These are phyloP conservation scores for Verticillium zaregamsianum DNA, from an alignment of 2,329 filamentous ascomycete genomes.

Conservation along the genomic window DNA sequence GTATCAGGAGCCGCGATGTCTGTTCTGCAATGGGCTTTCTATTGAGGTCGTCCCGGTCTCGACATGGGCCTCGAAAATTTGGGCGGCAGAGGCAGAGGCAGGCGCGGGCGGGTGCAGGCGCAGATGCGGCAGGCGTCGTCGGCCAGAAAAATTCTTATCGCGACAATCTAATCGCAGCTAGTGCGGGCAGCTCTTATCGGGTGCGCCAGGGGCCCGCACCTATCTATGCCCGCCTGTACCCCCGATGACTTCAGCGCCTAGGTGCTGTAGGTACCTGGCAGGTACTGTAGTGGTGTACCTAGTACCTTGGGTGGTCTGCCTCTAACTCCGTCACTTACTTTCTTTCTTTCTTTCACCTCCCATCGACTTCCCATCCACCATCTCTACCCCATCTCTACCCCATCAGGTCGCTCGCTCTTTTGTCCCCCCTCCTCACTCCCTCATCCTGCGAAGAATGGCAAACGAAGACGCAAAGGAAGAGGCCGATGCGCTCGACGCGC, in stretches of 20 bases:
- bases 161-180: not conserved
- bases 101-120: too few species aligned
- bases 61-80: constrained; percentile 9
- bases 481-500: constrained; percentile 71
- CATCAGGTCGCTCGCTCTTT: not conserved
- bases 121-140: not conserved
- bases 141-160: constrained; percentile 11
- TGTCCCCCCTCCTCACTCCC: not conserved
- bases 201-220: not conserved
- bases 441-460: constrained; percentile 26
- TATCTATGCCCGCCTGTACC: not conserved
- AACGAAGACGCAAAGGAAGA: constrained; percentile 48
- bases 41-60: not conserved
- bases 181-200: constrained; percentile 8
- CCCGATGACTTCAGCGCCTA: not conserved
- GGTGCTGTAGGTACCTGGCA: too few species aligned
- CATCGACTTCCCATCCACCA: not conserved
- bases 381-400: too few species aligned
- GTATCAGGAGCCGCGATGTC: not conserved
- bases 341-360: not conserved
- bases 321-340: not conserved
- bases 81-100: constrained; percentile 1
- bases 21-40: too few species aligned
- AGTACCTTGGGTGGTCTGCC: not conserved
- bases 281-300: too few species aligned